Percentiles rank a stretch among this genome's conserved stretches.
phyloP scores from a whole-genome alignment of 2,329 filamentous ascomycete species.

The Didymella arachidicola region DNA sequence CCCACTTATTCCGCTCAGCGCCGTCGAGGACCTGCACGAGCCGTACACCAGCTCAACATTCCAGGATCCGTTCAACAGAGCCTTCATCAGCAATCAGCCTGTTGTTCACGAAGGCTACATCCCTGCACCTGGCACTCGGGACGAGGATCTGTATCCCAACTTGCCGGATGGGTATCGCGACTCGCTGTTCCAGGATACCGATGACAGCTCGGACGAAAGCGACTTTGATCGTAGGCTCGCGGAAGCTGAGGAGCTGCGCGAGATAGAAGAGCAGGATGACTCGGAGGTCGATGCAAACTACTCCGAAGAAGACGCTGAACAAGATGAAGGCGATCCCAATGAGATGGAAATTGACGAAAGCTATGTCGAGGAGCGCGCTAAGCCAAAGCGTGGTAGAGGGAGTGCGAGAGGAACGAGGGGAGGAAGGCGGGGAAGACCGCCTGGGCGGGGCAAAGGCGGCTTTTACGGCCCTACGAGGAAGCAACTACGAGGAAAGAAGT shows the following conservation, averaged over 20 bases:
- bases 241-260: constrained; percentile 41
- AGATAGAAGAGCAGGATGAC: constrained; percentile 42
- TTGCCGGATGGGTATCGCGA: constrained; percentile 31
- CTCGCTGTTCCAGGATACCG: constrained; percentile 30
- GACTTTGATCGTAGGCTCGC: constrained; percentile 37
- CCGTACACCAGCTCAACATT: constrained; percentile 24
- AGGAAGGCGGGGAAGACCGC: constrained; percentile 36
- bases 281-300: constrained; percentile 48
- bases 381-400: constrained; percentile 29
- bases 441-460: constrained; percentile 37
- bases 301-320: constrained; percentile 42
- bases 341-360: constrained; percentile 42
- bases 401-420: constrained; percentile 30
- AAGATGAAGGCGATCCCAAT: constrained; percentile 44
- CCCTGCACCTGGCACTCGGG: constrained; percentile 44
- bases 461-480: constrained; percentile 23
- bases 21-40: constrained; percentile 33
- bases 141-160: constrained; percentile 44
- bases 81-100: constrained; percentile 38
- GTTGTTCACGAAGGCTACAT: constrained; percentile 53
- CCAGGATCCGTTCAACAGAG: constrained; percentile 35
- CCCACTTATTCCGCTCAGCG: constrained; percentile 33
- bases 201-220: constrained; percentile 41
- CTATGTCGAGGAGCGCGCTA: constrained; percentile 33
- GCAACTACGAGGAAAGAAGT: constrained; percentile 34